These are phyloP conservation scores for Epichloe typhina DNA, from an alignment of 2,329 filamentous ascomycete genomes.

Conservation along the genomic window DNA sequence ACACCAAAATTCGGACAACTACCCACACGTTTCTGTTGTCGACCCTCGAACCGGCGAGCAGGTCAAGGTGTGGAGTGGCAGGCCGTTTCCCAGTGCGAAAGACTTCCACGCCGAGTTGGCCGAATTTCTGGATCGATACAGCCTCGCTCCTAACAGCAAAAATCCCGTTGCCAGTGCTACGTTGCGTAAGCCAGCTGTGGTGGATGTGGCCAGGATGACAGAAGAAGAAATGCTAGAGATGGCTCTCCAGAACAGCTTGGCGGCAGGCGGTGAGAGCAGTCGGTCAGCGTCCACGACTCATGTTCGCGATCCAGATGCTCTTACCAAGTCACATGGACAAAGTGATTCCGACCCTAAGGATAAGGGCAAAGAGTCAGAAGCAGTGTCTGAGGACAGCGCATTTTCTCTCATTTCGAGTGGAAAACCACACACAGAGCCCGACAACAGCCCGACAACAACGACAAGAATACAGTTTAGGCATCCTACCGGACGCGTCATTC, in stretches of 20 bases:
- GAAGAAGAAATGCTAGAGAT: constrained; percentile 96
- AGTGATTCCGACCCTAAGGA: neutral
- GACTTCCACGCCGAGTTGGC: constrained; percentile 87
- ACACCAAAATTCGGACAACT: constrained; percentile 75
- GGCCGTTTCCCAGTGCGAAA: constrained; percentile 57
- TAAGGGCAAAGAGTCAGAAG: constrained; percentile 36
- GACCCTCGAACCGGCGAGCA: constrained; percentile 94
- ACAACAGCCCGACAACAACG: constrained; percentile 52
- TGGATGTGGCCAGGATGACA: constrained; percentile 78
- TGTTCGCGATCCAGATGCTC: constrained; percentile 70
- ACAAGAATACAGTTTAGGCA: constrained; percentile 91
- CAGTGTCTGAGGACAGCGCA: constrained; percentile 26
- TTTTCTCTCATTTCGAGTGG: constrained; percentile 63
- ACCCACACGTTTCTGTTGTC: constrained; percentile 90
- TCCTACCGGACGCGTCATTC: constrained; percentile 70
- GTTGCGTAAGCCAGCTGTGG: constrained; percentile 51
- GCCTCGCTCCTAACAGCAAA: constrained; percentile 72
- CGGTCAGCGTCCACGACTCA: constrained; percentile 31
- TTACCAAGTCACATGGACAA: constrained; percentile 52
- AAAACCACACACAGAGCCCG: constrained; percentile 67
- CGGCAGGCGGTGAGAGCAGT: constrained; percentile 27
- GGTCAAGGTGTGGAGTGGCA: constrained; percentile 88
- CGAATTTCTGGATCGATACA: constrained; percentile 96
- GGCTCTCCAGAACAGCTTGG: constrained; percentile 80
- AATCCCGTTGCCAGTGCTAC: constrained; percentile 68